Evolutionary conservation across 2,329 filamentous ascomycete genomes (phyloP), one percentile per base, ranked within the genome.

Genomic region (Pochonia chlamydosporia): DNA sequence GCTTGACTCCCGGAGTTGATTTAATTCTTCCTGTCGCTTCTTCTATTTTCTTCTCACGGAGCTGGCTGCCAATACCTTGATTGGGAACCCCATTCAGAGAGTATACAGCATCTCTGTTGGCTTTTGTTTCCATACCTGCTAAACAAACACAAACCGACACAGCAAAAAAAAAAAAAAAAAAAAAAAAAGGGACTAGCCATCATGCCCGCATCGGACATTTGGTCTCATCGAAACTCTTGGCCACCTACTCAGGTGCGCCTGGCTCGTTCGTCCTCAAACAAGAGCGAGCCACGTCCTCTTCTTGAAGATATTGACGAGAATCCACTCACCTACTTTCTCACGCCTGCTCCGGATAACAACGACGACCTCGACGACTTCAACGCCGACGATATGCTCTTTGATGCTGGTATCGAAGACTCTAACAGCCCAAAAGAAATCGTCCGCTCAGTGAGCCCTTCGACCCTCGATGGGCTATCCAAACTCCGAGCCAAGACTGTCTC

Each of bases 371-470:
- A 64, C 26, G 62, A 71, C 25, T 59, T 69, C 23, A 70, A 69
- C 35, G 60, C 67, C 39, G 66, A 65, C 52, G 69, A 74, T 59
- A 66, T 75, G 63, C 74, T 77, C 53, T 74, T 78, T 54, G 76
- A 81, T 56, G 78, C 78, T 31, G 76, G 78, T 47, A 81, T 81
- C 58, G 76, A 80, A 56, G 71, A 76, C 54, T 59, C 66, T 46
- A 70, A 64, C 49, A 66, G 67, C 4, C 71, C 73, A 3, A 59
- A 63, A 24, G 68, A 71, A 14, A 67, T 73, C 35, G 65, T 79
- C 44, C 71, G 78, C 51, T 79, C 73, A 53, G 71, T 81, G 49
- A 80, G 76, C 56, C 78, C 78, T 2, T 81, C 77, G 1, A 76
- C 68, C 25, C 73, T 81, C 26, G 72, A 71, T 21, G 74, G 75